Percentiles rank a stretch among this genome's conserved stretches.
These are phyloP conservation scores for Cercospora citrullina DNA, from an alignment of 2,329 filamentous ascomycete species.

Conservation along the genomic window DNA sequence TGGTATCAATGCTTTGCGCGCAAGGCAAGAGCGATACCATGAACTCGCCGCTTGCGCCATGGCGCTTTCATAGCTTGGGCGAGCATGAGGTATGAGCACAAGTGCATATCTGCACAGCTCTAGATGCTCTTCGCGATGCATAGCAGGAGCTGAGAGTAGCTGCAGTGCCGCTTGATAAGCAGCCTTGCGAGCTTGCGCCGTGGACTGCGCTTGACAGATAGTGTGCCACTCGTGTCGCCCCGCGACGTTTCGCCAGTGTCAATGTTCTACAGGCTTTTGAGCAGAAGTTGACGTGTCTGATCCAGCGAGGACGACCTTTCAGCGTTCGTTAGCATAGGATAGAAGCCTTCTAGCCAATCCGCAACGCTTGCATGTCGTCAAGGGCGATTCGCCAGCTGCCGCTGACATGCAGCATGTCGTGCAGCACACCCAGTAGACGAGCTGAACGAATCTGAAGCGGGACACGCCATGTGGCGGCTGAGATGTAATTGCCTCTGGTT, in stretches of 20 bases:
- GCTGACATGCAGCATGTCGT: conserved; percentile 1
- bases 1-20: background rate
- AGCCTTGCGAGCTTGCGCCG: background rate
- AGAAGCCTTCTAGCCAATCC: background rate
- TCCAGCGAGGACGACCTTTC: background rate
- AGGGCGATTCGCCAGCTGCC: background rate
- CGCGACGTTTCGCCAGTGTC: background rate
- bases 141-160: background rate
- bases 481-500: background rate
- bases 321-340: background rate
- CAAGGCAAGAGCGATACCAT: background rate
- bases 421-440: background rate
- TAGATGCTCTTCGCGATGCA: background rate
- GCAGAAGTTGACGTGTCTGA: background rate
- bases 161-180: conserved; percentile 4
- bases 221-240: background rate
- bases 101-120: background rate
- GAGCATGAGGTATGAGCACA: background rate
- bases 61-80: background rate
- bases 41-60: background rate
- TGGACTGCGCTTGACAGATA: background rate
- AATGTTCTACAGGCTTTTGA: background rate
- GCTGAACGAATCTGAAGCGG: background rate
- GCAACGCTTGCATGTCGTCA: background rate
- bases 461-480: conserved; percentile 5